Conservation (phyloP, 176 grass and related monocot genomes). For the Saccharum officinarum region DNA sequence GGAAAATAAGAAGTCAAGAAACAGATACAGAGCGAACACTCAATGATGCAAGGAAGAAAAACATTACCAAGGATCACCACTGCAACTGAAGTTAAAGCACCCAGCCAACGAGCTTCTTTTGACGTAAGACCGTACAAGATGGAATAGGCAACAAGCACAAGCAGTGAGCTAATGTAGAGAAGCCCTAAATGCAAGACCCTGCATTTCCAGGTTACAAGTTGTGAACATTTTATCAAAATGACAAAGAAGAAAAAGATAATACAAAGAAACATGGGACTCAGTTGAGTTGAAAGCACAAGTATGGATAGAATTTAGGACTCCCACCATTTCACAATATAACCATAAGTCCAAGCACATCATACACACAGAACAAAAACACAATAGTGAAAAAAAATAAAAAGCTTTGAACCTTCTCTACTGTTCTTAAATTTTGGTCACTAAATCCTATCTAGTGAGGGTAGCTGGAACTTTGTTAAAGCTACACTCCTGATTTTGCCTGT, state of each 20-base stretch:
- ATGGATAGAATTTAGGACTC: conserved; percentile 6
- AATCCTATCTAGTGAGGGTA: neutral
- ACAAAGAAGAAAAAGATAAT: conserved; percentile 29
- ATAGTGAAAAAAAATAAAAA: neutral
- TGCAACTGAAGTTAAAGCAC: conserved; percentile 86
- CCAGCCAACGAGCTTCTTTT: conserved; percentile 93
- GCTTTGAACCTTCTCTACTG: neutral
- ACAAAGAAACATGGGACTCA: conserved; percentile 18
- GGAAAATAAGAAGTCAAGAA: conserved; percentile 37
- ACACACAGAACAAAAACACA: neutral
- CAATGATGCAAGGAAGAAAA: conserved; percentile 32
- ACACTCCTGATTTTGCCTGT: neutral
- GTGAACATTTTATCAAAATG: conserved; percentile 31
- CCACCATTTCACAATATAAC: neutral
- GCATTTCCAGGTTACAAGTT: conserved; percentile 36
- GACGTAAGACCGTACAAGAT: conserved; percentile 88
- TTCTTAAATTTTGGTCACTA: neutral
- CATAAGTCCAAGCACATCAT: conserved; percentile 1
- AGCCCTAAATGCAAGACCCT: conserved; percentile 87
- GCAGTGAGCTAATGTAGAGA: conserved; percentile 81
- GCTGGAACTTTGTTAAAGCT: neutral
- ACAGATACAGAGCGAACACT: conserved; percentile 9
- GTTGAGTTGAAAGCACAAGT: conserved; percentile 17
- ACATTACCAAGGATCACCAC: conserved; percentile 93
- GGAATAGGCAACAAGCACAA: conserved; percentile 83